Percentiles rank a stretch among this genome's conserved stretches.
Evolutionary conservation across 1,284 basidiomycete species (phyloP).

Genomic region (Melanopsichium pennsylvanicum): DNA sequence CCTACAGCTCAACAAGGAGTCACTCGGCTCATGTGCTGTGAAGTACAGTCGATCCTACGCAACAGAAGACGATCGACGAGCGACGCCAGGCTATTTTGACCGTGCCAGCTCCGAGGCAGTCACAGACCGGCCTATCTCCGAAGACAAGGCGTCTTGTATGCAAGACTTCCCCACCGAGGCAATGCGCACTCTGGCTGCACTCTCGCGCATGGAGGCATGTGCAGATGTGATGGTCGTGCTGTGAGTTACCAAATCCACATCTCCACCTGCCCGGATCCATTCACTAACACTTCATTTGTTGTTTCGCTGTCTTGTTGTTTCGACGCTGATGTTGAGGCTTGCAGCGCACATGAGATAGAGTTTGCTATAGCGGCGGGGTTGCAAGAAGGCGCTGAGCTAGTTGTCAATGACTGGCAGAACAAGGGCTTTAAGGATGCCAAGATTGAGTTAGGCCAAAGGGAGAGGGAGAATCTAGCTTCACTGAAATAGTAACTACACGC

Average conservation of each 20-base stretch:
- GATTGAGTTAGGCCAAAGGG: constrained; percentile 1
- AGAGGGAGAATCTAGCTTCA: background rate
- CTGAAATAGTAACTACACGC: background rate
- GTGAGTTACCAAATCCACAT: too few relatives aligned
- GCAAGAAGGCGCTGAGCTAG: constrained; percentile 3
- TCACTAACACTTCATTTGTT: too few relatives aligned
- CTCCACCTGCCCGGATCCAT: too few relatives aligned
- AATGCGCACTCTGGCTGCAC: constrained; percentile 8
- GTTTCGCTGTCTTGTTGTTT: too few relatives aligned
- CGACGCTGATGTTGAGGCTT: too few relatives aligned
- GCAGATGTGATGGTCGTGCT: constrained; percentile 28
- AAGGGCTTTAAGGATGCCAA: constrained; percentile 14
- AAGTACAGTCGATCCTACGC: background rate
- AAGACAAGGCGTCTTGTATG: constrained; percentile 15
- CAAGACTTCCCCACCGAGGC: constrained; percentile 20
- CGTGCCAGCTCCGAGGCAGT: constrained; percentile 4
- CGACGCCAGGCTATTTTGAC: constrained; percentile 19
- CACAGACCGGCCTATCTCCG: constrained; percentile 1
- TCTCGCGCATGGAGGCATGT: constrained; percentile 14
- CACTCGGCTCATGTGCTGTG: background rate
- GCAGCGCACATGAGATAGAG: constrained; percentile 21
- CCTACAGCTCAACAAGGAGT: constrained; percentile 10
- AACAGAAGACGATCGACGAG: constrained; percentile 3
- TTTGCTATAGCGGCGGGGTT: constrained; percentile 6
- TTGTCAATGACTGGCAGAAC: constrained; percentile 7